Evolutionary conservation across 2,329 filamentous ascomycete genomes (phyloP), one percentile per base, ranked within the genome.

Genomic region (Clonostachys sp.): DNA sequence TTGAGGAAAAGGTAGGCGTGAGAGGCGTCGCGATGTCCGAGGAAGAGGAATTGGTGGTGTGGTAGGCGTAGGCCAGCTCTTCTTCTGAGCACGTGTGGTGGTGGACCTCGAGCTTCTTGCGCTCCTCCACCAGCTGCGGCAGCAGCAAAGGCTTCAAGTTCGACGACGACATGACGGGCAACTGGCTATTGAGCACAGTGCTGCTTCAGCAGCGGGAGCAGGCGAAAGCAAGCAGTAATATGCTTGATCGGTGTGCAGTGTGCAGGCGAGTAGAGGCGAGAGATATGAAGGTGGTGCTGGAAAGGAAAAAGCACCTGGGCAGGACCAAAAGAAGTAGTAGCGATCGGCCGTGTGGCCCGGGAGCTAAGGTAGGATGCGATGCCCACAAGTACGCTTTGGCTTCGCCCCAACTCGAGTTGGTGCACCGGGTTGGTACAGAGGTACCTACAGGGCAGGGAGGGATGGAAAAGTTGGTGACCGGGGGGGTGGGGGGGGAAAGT

Each of bases 21-120:
- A 84, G 70, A 45, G 87, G 87, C 17, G 86, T 85, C 12, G 82
- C 80, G 54, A 84, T 72, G 55, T 87, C 86, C 17, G 87, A 89
- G 12, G 75, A 74, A 16, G 78, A 83, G 5, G 77, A 81, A 58
- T 78, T 77, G 47, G 72, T 65, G 44, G 66, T 52, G 12, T 45
- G 71, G 56, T 71, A 71, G 53, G 70, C 63, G 51, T 67, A 66
- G 17, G 61, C 54, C 45, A 60, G 54, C 45, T 59, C 61, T 54
- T 60, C 63, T 55, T 65, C 64, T 61, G 58, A 54, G 40, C 63
- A 60, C 51, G 53, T 52, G 24, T 30, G 24, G 30, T 55, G 36
- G 42, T 46, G 41, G 17, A 59, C 51, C 8, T 61, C 57, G 48
- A 65, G 61, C 55, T 68, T 72, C 55, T 66, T 68, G 53, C 73